Evolutionary conservation across 2,329 filamentous ascomycete genomes (phyloP).

Genomic region (Pestalotiopsis sp.): DNA sequence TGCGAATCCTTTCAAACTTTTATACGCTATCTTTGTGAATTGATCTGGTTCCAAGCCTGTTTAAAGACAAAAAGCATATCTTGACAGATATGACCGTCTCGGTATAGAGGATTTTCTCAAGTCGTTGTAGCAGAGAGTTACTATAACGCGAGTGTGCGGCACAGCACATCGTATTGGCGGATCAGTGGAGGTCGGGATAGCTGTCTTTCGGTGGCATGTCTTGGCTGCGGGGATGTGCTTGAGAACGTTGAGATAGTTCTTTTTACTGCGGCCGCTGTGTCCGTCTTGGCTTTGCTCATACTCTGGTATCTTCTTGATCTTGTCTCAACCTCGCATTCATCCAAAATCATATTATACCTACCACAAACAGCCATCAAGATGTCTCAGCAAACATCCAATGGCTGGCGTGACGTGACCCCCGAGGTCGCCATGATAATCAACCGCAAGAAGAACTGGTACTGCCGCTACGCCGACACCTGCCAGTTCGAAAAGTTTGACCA

Average conservation of each 20-base stretch:
- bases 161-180: background rate
- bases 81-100: too few relatives aligned
- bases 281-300: background rate
- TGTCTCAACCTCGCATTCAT: background rate
- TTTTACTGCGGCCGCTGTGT: background rate
- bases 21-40: too few relatives aligned
- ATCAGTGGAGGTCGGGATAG: background rate
- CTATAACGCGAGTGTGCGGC: background rate
- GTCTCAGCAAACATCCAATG: background rate
- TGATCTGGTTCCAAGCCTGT: too few relatives aligned
- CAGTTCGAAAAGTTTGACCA: constrained; percentile 14
- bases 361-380: background rate
- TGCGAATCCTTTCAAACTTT: too few relatives aligned
- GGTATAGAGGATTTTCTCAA: too few relatives aligned
- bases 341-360: background rate
- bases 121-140: too few relatives aligned
- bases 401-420: constrained; percentile 6
- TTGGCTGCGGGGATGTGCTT: background rate
- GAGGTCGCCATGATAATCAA: constrained; percentile 9
- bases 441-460: constrained; percentile 13
- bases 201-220: background rate
- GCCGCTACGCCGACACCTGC: constrained; percentile 15
- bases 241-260: background rate
- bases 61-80: too few relatives aligned
- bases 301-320: background rate